Conservation (phyloP, 768 basidiomycete species). For the Tulasnella sp. region DNA sequence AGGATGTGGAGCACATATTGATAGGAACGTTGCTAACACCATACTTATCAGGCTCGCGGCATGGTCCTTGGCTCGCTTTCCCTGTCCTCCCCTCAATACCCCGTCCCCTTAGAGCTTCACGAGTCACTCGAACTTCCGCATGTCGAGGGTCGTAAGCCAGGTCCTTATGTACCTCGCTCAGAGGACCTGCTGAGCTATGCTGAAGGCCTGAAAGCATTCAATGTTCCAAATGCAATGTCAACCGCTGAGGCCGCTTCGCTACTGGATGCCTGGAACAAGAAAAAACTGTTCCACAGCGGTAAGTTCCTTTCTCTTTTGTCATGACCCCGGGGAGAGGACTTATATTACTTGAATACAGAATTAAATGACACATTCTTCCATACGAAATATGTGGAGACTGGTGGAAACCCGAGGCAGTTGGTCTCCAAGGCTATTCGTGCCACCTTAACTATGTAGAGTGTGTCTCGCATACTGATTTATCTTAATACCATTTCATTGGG, state of each 20-base stretch:
- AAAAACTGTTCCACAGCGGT: constrained; percentile 42
- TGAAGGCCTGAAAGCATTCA: constrained; percentile 38
- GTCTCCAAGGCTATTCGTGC: constrained; percentile 46
- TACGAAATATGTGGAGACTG: constrained; percentile 61
- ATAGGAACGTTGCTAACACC: background rate
- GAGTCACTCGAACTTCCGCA: constrained; percentile 42
- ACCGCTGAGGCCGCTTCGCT: constrained; percentile 57
- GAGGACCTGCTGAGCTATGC: constrained; percentile 40
- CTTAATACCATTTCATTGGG: too few species aligned
- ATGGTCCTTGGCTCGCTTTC: constrained; percentile 61
- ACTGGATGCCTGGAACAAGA: constrained; percentile 64
- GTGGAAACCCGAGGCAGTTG: constrained; percentile 69
- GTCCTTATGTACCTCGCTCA: constrained; percentile 46
- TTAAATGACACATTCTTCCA: constrained; percentile 61
- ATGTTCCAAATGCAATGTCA: constrained; percentile 45
- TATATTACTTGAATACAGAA: constrained; percentile 20
- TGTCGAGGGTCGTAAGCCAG: constrained; percentile 27
- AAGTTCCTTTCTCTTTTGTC: constrained; percentile 20
- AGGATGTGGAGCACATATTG: constrained; percentile 23
- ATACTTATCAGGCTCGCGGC: constrained; percentile 43
- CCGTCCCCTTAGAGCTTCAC: constrained; percentile 47
- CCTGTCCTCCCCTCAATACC: constrained; percentile 44
- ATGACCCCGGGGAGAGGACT: too few species aligned
- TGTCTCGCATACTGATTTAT: too few species aligned
- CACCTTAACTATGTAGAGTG: constrained; percentile 14